Evolutionary conservation across 2,329 filamentous ascomycete species (phyloP).

Genomic region (Stachybotrys elegans): DNA sequence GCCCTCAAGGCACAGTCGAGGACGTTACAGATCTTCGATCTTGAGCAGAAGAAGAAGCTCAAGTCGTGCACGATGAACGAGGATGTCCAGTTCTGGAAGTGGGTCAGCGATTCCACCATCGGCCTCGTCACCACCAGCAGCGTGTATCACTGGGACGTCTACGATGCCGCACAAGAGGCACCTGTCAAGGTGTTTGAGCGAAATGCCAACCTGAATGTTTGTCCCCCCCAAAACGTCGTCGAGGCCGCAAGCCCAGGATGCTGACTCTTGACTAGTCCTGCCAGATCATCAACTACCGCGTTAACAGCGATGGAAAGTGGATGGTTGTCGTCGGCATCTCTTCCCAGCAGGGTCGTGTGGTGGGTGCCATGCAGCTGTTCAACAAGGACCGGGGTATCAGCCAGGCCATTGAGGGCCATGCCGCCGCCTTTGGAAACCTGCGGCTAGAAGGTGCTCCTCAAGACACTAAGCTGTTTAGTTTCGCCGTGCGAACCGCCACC

Average conservation of each 20-base stretch:
- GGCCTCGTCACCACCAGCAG: constrained; percentile 87
- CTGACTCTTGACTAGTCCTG: constrained; percentile 57
- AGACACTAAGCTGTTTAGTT: constrained; percentile 94
- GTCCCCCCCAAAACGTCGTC: constrained; percentile 24
- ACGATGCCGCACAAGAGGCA: constrained; percentile 71
- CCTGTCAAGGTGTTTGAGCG: constrained; percentile 93
- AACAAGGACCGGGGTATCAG: constrained; percentile 95
- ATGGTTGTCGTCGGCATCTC: constrained; percentile 97
- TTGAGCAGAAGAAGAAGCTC: constrained; percentile 87
- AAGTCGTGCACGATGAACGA: constrained; percentile 96
- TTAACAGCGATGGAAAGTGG: constrained; percentile 95
- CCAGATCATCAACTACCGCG: constrained; percentile 99
- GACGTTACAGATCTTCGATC: constrained; percentile 96
- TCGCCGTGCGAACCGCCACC: constrained; percentile 83
- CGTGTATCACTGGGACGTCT: constrained; percentile 98
- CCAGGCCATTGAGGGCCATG: constrained; percentile 96
- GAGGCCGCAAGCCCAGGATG: not conserved
- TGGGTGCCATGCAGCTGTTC: constrained; percentile 95
- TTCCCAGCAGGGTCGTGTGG: constrained; percentile 86
- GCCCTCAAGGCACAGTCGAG: constrained; percentile 90
- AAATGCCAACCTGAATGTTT: constrained; percentile 79
- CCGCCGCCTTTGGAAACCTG: constrained; percentile 87
- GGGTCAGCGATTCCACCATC: constrained; percentile 85
- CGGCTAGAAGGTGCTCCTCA: constrained; percentile 82
- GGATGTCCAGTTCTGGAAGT: constrained; percentile 99